Conservation (phyloP, 371 early-diverging fungal species). For the Mucor plumbeus region DNA sequence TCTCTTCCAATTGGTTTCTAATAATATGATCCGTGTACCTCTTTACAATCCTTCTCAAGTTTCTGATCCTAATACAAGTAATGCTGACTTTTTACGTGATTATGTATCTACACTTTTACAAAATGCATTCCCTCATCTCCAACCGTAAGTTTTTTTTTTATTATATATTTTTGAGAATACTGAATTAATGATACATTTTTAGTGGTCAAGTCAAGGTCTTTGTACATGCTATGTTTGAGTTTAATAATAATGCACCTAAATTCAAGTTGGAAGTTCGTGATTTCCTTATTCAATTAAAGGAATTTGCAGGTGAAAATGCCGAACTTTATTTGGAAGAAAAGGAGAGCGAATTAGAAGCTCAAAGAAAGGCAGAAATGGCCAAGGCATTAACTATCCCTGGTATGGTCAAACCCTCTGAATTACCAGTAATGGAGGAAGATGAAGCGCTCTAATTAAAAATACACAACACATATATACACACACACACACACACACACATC, state of each 20-base stretch:
- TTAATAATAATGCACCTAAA: slow-evolving; percentile 73
- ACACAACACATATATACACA: slow-evolving; percentile 1
- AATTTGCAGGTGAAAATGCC: slow-evolving; percentile 91
- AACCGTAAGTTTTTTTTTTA: slow-evolving; percentile 52
- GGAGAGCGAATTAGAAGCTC: slow-evolving; percentile 84
- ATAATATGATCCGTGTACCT: slow-evolving; percentile 82
- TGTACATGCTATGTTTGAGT: slow-evolving; percentile 86
- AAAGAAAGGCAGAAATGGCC: slow-evolving; percentile 81
- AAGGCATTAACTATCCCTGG: slow-evolving; percentile 93
- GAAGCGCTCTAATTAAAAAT: slow-evolving; percentile 39
- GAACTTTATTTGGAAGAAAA: slow-evolving; percentile 92
- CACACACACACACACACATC: not conserved
- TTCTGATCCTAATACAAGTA: slow-evolving; percentile 75
- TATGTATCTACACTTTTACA: slow-evolving; percentile 83
- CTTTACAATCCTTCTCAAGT: slow-evolving; percentile 77
- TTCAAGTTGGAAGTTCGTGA: slow-evolving; percentile 96
- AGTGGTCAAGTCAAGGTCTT: slow-evolving; percentile 88
- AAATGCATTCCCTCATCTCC: slow-evolving; percentile 93
- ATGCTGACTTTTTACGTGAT: slow-evolving; percentile 78
- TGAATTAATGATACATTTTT: not conserved
- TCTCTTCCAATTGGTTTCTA: slow-evolving; percentile 86
- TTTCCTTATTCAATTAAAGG: slow-evolving; percentile 96
- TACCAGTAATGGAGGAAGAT: slow-evolving; percentile 75
- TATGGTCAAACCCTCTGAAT: slow-evolving; percentile 94
- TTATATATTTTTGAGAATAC: not conserved